A percentile compares a stretch with the other conserved stretches of the same genome.
Evolutionary conservation across 2,329 filamentous ascomycete species (phyloP).

Genomic region (Fusarium drepaniforme): DNA sequence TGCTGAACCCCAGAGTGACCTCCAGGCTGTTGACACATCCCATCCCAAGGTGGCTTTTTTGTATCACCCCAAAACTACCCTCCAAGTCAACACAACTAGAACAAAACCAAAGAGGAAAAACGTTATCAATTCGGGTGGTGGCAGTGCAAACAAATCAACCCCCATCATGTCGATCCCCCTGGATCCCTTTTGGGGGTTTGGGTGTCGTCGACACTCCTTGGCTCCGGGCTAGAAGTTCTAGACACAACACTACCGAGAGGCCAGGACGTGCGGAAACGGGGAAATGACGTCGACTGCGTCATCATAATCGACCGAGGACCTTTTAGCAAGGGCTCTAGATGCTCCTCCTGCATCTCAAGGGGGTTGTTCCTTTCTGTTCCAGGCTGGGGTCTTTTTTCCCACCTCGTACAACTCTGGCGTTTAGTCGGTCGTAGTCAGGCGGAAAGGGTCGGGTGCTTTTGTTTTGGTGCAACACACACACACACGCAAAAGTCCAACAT

Average conservation of each 20-base stretch:
- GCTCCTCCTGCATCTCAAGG: background rate
- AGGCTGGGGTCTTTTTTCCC: background rate
- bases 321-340: conserved; percentile 2
- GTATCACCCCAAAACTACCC: background rate
- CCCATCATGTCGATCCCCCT: conserved; percentile 19
- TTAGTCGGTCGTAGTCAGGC: background rate
- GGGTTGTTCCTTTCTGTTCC: background rate
- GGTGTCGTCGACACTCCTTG: background rate
- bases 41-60: background rate
- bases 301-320: conserved; percentile 7
- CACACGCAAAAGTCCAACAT: background rate
- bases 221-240: conserved; percentile 32
- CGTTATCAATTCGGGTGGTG: background rate
- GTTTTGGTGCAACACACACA: background rate
- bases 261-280: conserved; percentile 21
- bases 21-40: background rate
- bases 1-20: background rate
- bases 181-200: background rate
- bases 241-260: conserved; percentile 29
- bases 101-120: background rate
- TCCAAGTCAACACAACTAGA: background rate
- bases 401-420: background rate
- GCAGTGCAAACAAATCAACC: background rate
- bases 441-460: background rate
- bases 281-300: conserved; percentile 30